phyloP scores from a whole-genome alignment of 2,329 filamentous ascomycete species.

The Botrytis byssoidea region DNA sequence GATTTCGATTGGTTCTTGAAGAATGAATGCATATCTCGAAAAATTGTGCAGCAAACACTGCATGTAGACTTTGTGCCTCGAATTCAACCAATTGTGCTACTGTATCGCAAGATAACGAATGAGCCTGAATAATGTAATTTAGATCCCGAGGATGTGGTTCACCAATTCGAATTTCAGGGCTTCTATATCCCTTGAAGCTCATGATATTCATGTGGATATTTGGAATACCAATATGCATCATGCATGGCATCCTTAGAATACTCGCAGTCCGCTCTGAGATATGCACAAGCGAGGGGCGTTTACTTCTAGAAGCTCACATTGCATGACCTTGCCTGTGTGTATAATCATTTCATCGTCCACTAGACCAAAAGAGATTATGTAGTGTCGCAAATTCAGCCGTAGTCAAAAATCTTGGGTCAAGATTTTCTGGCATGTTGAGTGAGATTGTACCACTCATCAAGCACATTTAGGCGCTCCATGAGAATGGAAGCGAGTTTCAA shows the following conservation, averaged over 20 bases:
- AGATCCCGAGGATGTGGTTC: constrained; percentile 9
- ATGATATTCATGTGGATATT: constrained; percentile 5
- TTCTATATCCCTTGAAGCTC: background rate
- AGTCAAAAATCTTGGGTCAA: background rate
- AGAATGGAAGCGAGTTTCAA: constrained; percentile 13
- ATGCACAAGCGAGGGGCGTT: no score
- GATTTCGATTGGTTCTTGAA: background rate
- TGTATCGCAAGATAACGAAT: background rate
- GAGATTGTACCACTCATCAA: constrained; percentile 10
- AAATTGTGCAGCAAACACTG: background rate
- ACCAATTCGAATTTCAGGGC: constrained; percentile 8
- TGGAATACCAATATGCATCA: constrained; percentile 7
- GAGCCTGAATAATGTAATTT: background rate
- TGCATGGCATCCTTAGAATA: constrained; percentile 12
- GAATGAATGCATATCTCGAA: background rate
- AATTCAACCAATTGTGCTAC: background rate
- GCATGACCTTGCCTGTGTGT: background rate
- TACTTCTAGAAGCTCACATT: constrained; percentile 4
- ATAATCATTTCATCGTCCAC: background rate
- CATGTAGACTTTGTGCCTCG: background rate
- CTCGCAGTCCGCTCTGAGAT: background rate
- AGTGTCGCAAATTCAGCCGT: constrained; percentile 9
- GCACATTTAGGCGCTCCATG: background rate
- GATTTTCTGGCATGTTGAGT: background rate
- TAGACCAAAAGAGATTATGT: background rate